Evolutionary conservation across 2,329 filamentous ascomycete genomes (phyloP).

Genomic region (Colletotrichum sidae): DNA sequence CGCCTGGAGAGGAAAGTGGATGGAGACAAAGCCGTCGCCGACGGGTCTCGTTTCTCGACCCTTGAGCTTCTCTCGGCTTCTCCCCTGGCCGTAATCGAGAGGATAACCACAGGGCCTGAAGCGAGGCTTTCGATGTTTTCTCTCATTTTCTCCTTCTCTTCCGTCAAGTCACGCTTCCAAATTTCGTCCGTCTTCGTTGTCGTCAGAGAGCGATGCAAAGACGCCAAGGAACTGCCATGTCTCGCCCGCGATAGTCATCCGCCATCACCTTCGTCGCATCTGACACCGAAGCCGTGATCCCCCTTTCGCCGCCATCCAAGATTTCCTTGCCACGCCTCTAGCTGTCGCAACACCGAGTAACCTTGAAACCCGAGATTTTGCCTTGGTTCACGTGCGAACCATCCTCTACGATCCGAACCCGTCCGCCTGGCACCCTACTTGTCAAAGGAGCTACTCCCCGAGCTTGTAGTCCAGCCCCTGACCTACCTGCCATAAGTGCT

Average conservation of each 20-base stretch:
- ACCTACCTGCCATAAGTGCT: background rate
- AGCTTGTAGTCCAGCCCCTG: constrained; percentile 13
- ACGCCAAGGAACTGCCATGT: constrained; percentile 32
- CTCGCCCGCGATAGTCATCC: constrained; percentile 35
- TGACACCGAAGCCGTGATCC: constrained; percentile 31
- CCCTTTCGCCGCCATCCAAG: constrained; percentile 3
- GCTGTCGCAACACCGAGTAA: no score
- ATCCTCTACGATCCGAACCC: background rate
- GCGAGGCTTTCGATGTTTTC: constrained; percentile 12
- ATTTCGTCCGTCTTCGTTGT: background rate
- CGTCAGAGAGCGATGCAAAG: background rate
- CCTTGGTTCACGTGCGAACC: constrained; percentile 22
- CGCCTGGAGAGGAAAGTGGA: constrained; percentile 14
- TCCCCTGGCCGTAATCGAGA: background rate
- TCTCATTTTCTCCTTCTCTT: constrained; percentile 8
- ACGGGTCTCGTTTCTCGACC: background rate
- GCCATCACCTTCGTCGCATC: constrained; percentile 30
- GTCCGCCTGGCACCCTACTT: constrained; percentile 1
- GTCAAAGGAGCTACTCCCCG: constrained; percentile 1
- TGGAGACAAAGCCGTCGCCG: constrained; percentile 8
- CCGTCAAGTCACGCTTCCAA: background rate
- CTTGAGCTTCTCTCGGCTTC: background rate
- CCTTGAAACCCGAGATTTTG: constrained; percentile 10
- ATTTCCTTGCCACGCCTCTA: no score
- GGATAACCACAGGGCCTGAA: background rate